Percentiles rank a stretch among this genome's conserved stretches.
These are phyloP conservation scores for Amphibolis antarctica DNA, from an alignment of 106 monocot genomes.

Conservation along the genomic window DNA sequence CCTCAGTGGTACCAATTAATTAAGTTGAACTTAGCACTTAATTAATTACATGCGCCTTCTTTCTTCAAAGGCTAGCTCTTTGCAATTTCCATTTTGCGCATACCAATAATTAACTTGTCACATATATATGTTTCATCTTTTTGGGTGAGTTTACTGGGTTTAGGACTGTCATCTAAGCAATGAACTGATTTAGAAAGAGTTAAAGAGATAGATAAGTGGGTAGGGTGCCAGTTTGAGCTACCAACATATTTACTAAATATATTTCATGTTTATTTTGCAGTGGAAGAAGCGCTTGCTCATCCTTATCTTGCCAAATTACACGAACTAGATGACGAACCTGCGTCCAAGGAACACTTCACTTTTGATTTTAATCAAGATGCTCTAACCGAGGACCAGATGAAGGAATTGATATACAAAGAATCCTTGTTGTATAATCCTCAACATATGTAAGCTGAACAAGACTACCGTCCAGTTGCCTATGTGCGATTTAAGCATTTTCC, in stretches of 20 bases:
- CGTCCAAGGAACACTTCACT: conserved; percentile 78
- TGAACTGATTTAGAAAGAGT: no score
- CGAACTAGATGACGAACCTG: conserved; percentile 77
- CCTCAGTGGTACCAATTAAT: no score
- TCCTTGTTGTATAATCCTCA: conserved; percentile 57
- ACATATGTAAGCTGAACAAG: not conserved
- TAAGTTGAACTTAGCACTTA: no score
- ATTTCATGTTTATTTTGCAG: conserved; percentile 19
- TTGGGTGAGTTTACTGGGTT: no score
- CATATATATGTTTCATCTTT: no score
- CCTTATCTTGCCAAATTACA: conserved; percentile 83
- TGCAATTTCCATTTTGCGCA: no score
- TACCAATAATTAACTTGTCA: no score
- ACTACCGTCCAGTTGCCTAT: not conserved
- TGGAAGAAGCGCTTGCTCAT: conserved; percentile 87
- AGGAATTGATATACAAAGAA: conserved; percentile 84
- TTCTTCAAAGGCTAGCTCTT: no score
- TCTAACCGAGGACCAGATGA: conserved; percentile 81
- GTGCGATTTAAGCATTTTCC: not conserved
- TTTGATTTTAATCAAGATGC: conserved; percentile 84
- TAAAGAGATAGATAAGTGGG: no score
- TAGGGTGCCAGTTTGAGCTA: no score
- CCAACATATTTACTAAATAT: not conserved
- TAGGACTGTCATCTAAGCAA: no score
- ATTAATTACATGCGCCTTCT: no score